Evolutionary conservation across 164 flowering plant genomes (phyloP), one percentile per base, ranked within the genome.

Genomic region (Brasenia schreberi): DNA sequence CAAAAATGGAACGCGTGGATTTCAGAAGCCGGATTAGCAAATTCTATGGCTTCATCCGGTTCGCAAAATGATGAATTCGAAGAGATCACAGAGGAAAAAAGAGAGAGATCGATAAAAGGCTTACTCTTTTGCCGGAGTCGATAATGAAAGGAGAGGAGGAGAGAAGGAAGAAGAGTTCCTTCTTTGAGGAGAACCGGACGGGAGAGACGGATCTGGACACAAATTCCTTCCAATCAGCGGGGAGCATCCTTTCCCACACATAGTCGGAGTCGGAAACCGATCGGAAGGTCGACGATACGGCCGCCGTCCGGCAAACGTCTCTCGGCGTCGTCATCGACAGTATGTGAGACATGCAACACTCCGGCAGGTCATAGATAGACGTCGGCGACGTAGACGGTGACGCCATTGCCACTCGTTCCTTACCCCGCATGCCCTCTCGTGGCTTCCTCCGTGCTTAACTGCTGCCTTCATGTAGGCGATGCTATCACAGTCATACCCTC

Each of bases 241-340:
- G 78, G 53, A 67, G 63, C 43, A 67, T 59, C n/a, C 18, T 67
- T 14, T 61, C n/a, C 69, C 64, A 67, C 9, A 76, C 69, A n/a
- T 45, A 49, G 44, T 76, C 74, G 17, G 76, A 73, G 39, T 76
- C 76, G 3, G 68, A 63, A 16, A 74, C 74, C 14, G 74, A 68
- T 43, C 53, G 60, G 63, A 73, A 73, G 61, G 53, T 19, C 6
- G 65, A 42, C 6, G 79, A 73, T 4, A 76, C 79, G 4, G 64
- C 44, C 7, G 76, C 19, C 7, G 72, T 18, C 23, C 74, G 23
- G 43, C 74, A 68, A 45, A 68, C 79, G 18, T 73, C 76, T 3
- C 52, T 65, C 18, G 79, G 79, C 33, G 61, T 67, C 4, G 79
- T 76, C 23, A 70, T 39, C 19, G 76, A 71, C 23, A 76, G 42